These are phyloP conservation scores for Leccinum longicurvipes DNA, from an alignment of 768 basidiomycete species.

Conservation along the genomic window DNA sequence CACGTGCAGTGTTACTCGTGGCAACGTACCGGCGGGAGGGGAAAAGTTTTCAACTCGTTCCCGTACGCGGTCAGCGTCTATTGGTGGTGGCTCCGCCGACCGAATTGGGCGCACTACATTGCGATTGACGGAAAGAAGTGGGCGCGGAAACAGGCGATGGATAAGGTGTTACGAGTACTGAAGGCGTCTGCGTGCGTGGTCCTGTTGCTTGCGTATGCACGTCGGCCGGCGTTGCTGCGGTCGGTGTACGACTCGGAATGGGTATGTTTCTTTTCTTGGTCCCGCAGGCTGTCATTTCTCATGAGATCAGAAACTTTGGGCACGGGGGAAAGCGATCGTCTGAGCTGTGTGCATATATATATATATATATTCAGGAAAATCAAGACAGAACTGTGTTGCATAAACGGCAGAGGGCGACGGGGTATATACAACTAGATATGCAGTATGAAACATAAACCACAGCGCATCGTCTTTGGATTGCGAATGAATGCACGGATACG, in stretches of 20 bases:
- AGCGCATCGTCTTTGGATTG: background rate
- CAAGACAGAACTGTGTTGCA: background rate
- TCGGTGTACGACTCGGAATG: background rate
- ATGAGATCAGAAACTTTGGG: slow-evolving; percentile 1
- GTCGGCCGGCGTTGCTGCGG: slow-evolving; percentile 2
- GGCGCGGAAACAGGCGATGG: slow-evolving; percentile 14
- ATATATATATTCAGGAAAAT: background rate
- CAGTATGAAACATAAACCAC: slow-evolving; percentile 22
- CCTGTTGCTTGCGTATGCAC: slow-evolving; percentile 6
- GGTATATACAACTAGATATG: slow-evolving; percentile 7
- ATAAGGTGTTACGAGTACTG: slow-evolving; percentile 1
- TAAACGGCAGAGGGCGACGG: background rate
- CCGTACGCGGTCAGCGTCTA: slow-evolving; percentile 35
- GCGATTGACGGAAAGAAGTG: slow-evolving; percentile 39
- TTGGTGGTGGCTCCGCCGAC: slow-evolving; percentile 36
- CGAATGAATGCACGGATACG: no score
- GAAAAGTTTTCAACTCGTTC: slow-evolving; percentile 39
- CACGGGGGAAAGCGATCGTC: background rate
- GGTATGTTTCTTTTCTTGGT: background rate
- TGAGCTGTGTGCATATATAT: background rate
- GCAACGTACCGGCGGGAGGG: slow-evolving; percentile 37
- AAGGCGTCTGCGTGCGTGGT: slow-evolving; percentile 1
- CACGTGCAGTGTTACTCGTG: slow-evolving; percentile 38
- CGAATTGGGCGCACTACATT: slow-evolving; percentile 35
- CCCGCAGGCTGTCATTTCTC: background rate